Evolutionary conservation across 345 rosid species (phyloP).

Genomic region (Clarkia xantiana): DNA sequence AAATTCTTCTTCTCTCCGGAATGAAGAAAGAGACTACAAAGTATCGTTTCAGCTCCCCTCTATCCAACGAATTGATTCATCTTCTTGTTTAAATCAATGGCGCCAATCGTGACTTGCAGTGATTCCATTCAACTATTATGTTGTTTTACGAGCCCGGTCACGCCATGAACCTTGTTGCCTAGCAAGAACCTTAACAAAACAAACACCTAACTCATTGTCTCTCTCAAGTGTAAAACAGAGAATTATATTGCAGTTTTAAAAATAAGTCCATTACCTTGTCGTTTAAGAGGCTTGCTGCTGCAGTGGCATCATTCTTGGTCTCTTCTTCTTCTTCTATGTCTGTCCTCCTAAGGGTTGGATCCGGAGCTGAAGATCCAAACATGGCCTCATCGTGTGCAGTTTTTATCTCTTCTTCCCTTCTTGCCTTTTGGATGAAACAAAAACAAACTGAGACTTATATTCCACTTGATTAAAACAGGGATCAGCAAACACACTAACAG

Average conservation of each 20-base stretch:
- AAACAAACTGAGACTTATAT: background rate
- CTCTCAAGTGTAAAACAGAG: background rate
- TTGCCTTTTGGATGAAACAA: slow-evolving; percentile 28
- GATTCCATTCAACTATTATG: slow-evolving; percentile 14
- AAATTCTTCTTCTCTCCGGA: too few species aligned
- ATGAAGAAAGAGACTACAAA: too few species aligned
- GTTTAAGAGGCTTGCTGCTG: slow-evolving; percentile 41
- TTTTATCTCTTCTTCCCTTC: slow-evolving; percentile 57
- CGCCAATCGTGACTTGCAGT: background rate
- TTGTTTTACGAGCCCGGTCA: slow-evolving; percentile 72
- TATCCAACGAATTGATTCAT: too few species aligned
- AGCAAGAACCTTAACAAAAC: slow-evolving; percentile 50
- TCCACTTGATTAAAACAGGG: too few species aligned
- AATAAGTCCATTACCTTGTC: slow-evolving; percentile 37
- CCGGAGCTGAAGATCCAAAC: slow-evolving; percentile 52
- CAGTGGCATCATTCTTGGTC: slow-evolving; percentile 18
- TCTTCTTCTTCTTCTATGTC: slow-evolving; percentile 24
- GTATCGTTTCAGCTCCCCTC: too few species aligned
- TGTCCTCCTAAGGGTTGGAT: slow-evolving; percentile 15
- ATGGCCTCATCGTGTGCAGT: slow-evolving; percentile 86
- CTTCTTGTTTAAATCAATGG: too few species aligned
- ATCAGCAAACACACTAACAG: too few species aligned
- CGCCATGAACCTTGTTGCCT: slow-evolving; percentile 97
- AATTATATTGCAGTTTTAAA: background rate
- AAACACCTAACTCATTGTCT: background rate